Conservation (phyloP, 306 rosid genomes). For the Betula pendula region DNA sequence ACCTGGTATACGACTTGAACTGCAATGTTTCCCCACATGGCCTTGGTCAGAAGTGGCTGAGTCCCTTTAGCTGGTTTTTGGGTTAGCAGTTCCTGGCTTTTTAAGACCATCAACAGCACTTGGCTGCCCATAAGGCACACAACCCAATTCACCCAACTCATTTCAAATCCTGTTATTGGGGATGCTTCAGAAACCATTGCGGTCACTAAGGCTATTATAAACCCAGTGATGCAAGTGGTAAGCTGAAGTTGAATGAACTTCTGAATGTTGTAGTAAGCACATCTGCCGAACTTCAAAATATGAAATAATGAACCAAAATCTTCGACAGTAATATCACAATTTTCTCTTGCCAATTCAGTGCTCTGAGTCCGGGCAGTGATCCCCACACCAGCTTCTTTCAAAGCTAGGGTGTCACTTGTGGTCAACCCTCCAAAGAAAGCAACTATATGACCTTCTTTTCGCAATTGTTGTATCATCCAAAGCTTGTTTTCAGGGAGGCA, state of each 20-base stretch:
- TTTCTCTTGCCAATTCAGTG: conserved; percentile 21
- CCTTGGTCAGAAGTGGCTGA: conserved; percentile 34
- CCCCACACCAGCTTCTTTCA: conserved; percentile 56
- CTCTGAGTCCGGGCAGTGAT: conserved; percentile 23
- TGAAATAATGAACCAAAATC: conserved; percentile 24
- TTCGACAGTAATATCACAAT: conserved; percentile 30
- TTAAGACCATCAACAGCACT: conserved; percentile 58
- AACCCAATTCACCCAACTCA: conserved; percentile 56
- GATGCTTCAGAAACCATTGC: conserved; percentile 53
- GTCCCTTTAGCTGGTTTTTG: conserved; percentile 20
- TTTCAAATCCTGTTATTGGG: conserved; percentile 45
- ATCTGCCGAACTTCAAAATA: conserved; percentile 39
- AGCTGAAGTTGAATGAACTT: conserved; percentile 58
- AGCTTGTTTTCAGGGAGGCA: conserved; percentile 44
- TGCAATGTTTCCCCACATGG: conserved; percentile 36
- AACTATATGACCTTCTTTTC: conserved; percentile 48
- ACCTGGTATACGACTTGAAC: conserved; percentile 52
- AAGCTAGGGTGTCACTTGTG: conserved; percentile 27
- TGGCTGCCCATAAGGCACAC: conserved; percentile 48
- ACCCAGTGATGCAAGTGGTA: conserved; percentile 48
- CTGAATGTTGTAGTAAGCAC: conserved; percentile 48
- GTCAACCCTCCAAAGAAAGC: conserved; percentile 50
- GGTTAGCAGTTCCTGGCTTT: conserved; percentile 15
- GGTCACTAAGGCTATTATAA: conserved; percentile 37
- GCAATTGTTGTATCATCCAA: conserved; percentile 35